A percentile compares a stretch with the other conserved stretches of the same genome.
phyloP scores from a whole-genome alignment of 768 basidiomycete genomes.

The Psilocybe cyanescens region DNA sequence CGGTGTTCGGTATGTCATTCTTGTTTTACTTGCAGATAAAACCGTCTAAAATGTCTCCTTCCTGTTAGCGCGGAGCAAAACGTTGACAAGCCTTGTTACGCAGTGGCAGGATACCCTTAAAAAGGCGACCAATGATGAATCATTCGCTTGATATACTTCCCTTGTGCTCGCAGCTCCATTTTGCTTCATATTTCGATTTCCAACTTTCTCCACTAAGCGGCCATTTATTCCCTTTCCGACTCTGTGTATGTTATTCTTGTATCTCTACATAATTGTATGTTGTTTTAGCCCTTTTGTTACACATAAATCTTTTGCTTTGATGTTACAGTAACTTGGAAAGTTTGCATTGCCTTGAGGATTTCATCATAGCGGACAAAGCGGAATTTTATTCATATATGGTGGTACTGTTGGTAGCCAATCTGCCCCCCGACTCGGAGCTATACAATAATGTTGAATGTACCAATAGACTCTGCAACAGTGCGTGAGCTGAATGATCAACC shows the following conservation, averaged over 20 bases:
- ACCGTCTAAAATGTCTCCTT: background rate
- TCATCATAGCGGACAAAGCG: too few species aligned
- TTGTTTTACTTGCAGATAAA: background rate
- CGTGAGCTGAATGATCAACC: too few species aligned
- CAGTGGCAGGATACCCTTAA: constrained; percentile 86
- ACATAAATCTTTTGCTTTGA: too few species aligned
- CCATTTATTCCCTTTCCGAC: background rate
- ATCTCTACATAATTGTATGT: background rate
- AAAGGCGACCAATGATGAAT: constrained; percentile 61
- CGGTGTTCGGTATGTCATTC: constrained; percentile 67
- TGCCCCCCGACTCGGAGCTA: too few species aligned
- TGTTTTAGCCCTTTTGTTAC: background rate
- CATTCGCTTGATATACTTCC: constrained; percentile 10
- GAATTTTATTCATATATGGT: too few species aligned
- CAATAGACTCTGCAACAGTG: too few species aligned
- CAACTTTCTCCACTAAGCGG: too few species aligned
- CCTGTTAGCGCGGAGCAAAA: constrained; percentile 69
- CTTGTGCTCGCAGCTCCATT: background rate
- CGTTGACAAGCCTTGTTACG: constrained; percentile 70
- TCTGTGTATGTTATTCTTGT: background rate
- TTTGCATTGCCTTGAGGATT: too few species aligned
- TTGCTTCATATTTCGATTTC: background rate
- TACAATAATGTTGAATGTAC: too few species aligned
- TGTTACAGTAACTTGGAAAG: too few species aligned
- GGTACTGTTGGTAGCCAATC: too few species aligned